Evolutionary conservation across 257 asterid genomes (phyloP).

Genomic region (Solanum medicagineum): DNA sequence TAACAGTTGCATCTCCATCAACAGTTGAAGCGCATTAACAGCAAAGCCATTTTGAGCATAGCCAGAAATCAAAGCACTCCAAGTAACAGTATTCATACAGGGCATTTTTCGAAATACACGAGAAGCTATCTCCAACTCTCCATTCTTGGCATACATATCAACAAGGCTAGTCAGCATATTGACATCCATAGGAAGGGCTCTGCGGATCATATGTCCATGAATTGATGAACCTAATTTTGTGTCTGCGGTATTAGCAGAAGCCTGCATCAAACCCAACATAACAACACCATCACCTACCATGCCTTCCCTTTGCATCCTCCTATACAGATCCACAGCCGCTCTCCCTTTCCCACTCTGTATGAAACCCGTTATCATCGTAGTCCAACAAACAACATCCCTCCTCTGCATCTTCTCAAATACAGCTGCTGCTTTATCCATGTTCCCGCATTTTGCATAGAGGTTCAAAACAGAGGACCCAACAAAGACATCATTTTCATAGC

Average conservation of each 20-base stretch:
- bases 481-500: conserved; percentile 51
- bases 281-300: conserved; percentile 53
- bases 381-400: conserved; percentile 64
- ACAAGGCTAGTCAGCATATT: conserved; percentile 51
- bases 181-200: conserved; percentile 27
- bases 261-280: conserved; percentile 53
- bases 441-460: conserved; percentile 45
- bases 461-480: conserved; percentile 63
- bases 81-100: conserved; percentile 40
- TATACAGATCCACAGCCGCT: conserved; percentile 35
- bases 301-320: conserved; percentile 45
- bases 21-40: conserved; percentile 32
- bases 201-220: conserved; percentile 56
- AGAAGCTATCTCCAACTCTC: conserved; percentile 37
- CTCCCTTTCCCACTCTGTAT: conserved; percentile 37
- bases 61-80: conserved; percentile 73
- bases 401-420: conserved; percentile 45
- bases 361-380: conserved; percentile 54
- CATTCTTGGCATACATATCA: conserved; percentile 71
- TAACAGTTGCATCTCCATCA: conserved; percentile 44
- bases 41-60: conserved; percentile 51
- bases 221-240: conserved; percentile 41
- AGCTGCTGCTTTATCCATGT: conserved; percentile 40
- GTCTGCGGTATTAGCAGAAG: conserved; percentile 36
- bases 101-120: conserved; percentile 30